Evolutionary conservation across 2,329 filamentous ascomycete genomes (phyloP).

Genomic region (Paracoccidioides brasiliensis): DNA sequence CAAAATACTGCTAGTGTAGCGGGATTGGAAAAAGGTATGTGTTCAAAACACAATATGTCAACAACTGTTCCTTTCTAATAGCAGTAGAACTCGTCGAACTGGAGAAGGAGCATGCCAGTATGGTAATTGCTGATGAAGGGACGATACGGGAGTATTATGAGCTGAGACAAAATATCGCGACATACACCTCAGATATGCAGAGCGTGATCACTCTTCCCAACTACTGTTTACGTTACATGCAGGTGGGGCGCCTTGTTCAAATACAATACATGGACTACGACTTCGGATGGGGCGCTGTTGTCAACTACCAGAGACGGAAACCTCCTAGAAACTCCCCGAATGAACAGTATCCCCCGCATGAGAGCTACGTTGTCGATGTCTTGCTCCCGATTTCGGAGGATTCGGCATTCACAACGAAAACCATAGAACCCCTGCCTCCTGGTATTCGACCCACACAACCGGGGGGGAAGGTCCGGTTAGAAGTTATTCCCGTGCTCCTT

Average conservation of each 20-base stretch:
- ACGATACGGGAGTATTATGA: slow-evolving; percentile 92
- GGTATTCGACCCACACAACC: slow-evolving; percentile 47
- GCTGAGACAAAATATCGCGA: slow-evolving; percentile 68
- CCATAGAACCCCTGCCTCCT: slow-evolving; percentile 51
- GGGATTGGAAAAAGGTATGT: slow-evolving; percentile 55
- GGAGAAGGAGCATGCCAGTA: slow-evolving; percentile 58
- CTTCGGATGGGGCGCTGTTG: slow-evolving; percentile 88
- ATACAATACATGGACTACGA: slow-evolving; percentile 69
- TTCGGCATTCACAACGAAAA: slow-evolving; percentile 41
- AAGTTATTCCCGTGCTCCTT: slow-evolving; percentile 74
- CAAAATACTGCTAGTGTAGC: slow-evolving; percentile 86
- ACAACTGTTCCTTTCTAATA: slow-evolving; percentile 16
- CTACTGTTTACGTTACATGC: slow-evolving; percentile 72
- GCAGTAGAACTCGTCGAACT: slow-evolving; percentile 56
- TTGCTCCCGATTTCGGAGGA: slow-evolving; percentile 51
- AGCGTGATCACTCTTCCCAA: slow-evolving; percentile 83
- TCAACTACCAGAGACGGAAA: slow-evolving; percentile 57
- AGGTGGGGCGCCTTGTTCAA: slow-evolving; percentile 74
- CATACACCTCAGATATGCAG: slow-evolving; percentile 78
- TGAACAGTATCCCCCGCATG: slow-evolving; percentile 57
- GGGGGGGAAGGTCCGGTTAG: slow-evolving; percentile 57
- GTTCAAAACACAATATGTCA: not conserved
- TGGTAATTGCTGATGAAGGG: slow-evolving; percentile 71
- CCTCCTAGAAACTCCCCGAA: slow-evolving; percentile 51
- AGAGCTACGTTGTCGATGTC: slow-evolving; percentile 73